Percentiles rank a stretch among this genome's conserved stretches.
These are phyloP conservation scores for Trypanosoma brucei DNA, from an alignment of 208 protist genomes.

Conservation along the genomic window DNA sequence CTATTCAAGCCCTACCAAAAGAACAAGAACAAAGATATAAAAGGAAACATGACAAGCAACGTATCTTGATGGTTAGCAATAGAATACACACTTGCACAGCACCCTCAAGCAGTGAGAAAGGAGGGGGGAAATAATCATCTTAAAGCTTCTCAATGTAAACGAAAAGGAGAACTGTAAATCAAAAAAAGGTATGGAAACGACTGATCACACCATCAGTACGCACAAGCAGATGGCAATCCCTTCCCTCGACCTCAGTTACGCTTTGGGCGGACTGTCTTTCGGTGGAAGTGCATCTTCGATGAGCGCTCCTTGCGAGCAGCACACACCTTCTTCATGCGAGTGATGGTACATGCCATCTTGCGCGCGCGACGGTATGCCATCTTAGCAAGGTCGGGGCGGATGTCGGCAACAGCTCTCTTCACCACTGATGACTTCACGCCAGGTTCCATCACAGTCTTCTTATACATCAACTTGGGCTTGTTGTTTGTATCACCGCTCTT, in stretches of 20 bases:
- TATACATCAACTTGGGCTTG: constrained; percentile 78
- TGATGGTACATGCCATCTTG: constrained; percentile 55
- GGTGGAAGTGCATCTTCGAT: constrained; percentile 61
- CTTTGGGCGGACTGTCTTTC: constrained; percentile 72
- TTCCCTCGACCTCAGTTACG: constrained; percentile 30
- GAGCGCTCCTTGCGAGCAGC: constrained; percentile 81
- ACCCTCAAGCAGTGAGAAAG: too few species aligned
- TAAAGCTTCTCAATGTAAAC: too few species aligned
- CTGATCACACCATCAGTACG: background rate
- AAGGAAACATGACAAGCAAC: too few species aligned
- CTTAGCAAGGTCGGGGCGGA: constrained; percentile 79
- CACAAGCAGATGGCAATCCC: background rate
- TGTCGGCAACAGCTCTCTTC: constrained; percentile 57
- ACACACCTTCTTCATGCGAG: constrained; percentile 55
- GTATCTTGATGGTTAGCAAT: too few species aligned
- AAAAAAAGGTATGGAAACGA: constrained; percentile 1
- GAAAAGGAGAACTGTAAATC: background rate
- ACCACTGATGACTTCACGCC: constrained; percentile 72
- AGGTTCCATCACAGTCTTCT: constrained; percentile 58
- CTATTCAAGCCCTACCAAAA: too few species aligned
- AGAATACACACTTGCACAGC: too few species aligned
- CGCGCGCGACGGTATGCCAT: constrained; percentile 76
- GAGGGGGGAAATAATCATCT: too few species aligned
- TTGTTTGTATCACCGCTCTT: constrained; percentile 69
- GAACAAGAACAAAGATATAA: too few species aligned